Conservation (phyloP, 495 filamentous ascomycete genomes). For the Aspergillus incahuasiensis region DNA sequence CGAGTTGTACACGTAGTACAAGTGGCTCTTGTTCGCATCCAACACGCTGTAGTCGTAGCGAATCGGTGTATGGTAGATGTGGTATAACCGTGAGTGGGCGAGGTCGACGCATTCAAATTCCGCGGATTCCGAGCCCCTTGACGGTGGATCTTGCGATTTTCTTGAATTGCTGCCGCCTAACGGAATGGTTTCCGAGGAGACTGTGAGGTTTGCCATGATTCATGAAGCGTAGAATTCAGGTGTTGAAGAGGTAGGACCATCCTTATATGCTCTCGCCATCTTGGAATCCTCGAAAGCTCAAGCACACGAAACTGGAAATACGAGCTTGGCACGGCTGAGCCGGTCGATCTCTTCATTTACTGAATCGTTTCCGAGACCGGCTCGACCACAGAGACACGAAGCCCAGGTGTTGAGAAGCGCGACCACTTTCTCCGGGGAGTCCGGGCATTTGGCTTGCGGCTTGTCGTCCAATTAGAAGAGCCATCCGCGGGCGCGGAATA, state of each 20-base stretch:
- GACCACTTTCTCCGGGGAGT: too few species aligned
- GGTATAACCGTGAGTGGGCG: constrained; percentile 7
- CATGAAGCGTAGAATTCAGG: not conserved
- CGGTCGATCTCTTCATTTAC: not conserved
- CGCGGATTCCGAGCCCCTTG: not conserved
- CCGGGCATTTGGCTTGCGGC: not conserved
- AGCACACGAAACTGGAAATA: not conserved
- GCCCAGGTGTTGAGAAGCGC: too few species aligned
- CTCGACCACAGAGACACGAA: not conserved
- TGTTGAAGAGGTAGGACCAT: not conserved
- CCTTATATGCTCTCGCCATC: constrained; percentile 2
- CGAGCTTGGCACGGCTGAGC: constrained; percentile 1
- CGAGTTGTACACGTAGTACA: constrained; percentile 30
- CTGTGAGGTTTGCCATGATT: constrained; percentile 4
- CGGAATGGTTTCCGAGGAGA: not conserved
- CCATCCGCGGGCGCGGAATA: constrained; percentile 16
- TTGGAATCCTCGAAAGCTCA: not conserved
- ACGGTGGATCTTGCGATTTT: not conserved
- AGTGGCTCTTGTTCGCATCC: constrained; percentile 14
- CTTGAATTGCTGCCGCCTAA: not conserved
- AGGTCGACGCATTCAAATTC: not conserved
- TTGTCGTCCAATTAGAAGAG: constrained; percentile 6
- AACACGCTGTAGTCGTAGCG: constrained; percentile 28
- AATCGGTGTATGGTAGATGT: constrained; percentile 26
- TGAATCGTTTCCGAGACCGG: too few species aligned